A percentile compares a stretch with the other conserved stretches of the same genome.
Conservation (phyloP, 1,284 basidiomycete genomes). For the Leucoagaricus sp. region DNA sequence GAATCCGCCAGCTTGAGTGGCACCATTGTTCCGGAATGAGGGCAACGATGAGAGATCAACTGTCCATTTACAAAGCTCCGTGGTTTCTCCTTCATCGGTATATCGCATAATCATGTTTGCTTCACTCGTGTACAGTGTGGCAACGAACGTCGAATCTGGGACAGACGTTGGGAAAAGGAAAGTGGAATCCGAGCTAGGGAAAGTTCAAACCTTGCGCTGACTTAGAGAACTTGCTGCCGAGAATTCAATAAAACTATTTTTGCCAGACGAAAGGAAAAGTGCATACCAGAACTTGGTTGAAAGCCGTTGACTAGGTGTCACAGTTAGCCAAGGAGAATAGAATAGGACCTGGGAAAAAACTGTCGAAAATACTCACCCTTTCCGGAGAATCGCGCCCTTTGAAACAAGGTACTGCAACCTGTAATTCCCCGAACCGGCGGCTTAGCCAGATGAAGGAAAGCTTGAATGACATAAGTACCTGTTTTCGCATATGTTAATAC, state of each 20-base stretch:
- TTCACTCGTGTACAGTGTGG: constrained; percentile 76
- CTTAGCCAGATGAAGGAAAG: constrained; percentile 23
- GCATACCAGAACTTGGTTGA: constrained; percentile 76
- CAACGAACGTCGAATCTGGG: constrained; percentile 73
- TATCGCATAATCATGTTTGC: constrained; percentile 74
- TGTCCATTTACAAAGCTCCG: constrained; percentile 83
- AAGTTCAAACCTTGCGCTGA: constrained; percentile 53
- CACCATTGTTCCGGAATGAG: constrained; percentile 70
- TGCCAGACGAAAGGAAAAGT: constrained; percentile 15
- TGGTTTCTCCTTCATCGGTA: constrained; percentile 77
- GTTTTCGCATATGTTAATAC: constrained; percentile 78
- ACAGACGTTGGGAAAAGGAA: not conserved
- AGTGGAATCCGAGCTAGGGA: not conserved
- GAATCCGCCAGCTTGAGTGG: constrained; percentile 58
- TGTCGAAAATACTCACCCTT: constrained; percentile 51
- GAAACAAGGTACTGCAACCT: constrained; percentile 82
- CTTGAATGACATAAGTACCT: constrained; percentile 45
- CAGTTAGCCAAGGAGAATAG: constrained; percentile 16
- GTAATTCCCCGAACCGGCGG: constrained; percentile 26
- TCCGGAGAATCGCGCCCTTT: constrained; percentile 81
- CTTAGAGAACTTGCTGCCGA: constrained; percentile 72
- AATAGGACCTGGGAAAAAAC: constrained; percentile 3
- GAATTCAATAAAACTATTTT: constrained; percentile 21
- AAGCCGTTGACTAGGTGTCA: constrained; percentile 60
- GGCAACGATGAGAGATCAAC: constrained; percentile 77